Base-by-base conservation (phyloP, 306 rosid genomes). In the Glycine tomentella region DNA sequence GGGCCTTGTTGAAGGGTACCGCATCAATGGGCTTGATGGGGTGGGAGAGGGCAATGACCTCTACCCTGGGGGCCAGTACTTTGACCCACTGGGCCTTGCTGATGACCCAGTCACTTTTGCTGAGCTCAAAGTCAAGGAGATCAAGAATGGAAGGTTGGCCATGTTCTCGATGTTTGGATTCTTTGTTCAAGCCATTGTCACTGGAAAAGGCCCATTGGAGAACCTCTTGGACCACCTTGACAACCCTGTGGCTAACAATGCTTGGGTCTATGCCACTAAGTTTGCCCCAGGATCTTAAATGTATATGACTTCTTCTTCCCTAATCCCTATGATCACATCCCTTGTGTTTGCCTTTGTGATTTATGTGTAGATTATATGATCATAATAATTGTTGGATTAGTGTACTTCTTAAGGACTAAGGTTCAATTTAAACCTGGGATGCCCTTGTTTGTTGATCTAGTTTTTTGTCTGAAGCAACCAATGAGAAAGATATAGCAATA, bases 161-260 rank as follows among this genome's bases (percentile, higher is more conserved):
- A 94, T 94, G 98, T 94, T 94, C 85, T 88, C 98, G 11, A 94
- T 91, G 98, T 94, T 94, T 73, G 97, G 97, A 10, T 94, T 94
- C 93, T 94, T 92, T 82, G 98, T 94, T 53, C 98, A 94, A 77
- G 98, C 98, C 84, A 94, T 94, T 79, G 94, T 94, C 67, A 94
- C 98, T 0, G 98, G 97, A 1, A 92, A 94, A 78, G 98, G 97
- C 0, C 98, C 97, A 0, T 82, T 94, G 69, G 98, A 94, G 90
- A 94, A 92, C 76, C 90, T 94, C n/a, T 78, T 94, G 81, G 98
- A 92, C 79, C 97, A 94, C 84, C 81, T 94, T 72, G 98, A 94
- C 51, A 88, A 92, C 82, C 98, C 97, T 33, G 98, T 94, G 53
- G 97, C 97, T 56, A 94, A 94, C 76, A 94, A 92, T 80, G 97